These are phyloP conservation scores for Leccinum variicolor DNA, from an alignment of 768 basidiomycete genomes.

Conservation along the genomic window DNA sequence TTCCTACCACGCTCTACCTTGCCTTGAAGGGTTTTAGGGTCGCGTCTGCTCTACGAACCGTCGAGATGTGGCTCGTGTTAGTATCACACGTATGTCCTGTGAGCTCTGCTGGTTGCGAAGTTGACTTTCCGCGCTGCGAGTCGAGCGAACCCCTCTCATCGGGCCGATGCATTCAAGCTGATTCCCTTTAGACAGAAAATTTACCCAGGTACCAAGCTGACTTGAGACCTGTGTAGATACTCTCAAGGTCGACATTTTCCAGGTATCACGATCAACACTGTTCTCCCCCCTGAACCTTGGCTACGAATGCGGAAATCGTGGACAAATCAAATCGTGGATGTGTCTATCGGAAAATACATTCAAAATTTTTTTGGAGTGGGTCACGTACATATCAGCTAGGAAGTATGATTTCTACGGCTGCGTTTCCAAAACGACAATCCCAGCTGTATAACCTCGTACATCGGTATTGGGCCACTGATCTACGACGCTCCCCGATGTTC, in stretches of 20 bases:
- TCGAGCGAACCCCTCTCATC: no score
- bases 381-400: background rate
- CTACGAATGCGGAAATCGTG: background rate
- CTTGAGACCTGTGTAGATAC: background rate
- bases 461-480: background rate
- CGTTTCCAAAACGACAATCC: background rate
- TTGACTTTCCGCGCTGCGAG: no score
- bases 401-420: background rate
- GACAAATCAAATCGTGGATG: no score
- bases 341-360: background rate
- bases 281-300: background rate
- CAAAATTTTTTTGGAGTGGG: no score
- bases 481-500: background rate
- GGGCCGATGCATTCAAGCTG: no score
- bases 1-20: no score
- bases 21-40: no score
- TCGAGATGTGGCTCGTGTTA: no score
- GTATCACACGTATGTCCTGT: no score
- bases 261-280: background rate
- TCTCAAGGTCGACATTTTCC: background rate
- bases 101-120: no score
- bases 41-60: no score
- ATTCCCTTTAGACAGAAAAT: no score
- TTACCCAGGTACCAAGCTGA: background rate
- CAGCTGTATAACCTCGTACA: background rate